Base-by-base conservation (phyloP, 805 yeast species). In the Kazachstania taianensis region DNA sequence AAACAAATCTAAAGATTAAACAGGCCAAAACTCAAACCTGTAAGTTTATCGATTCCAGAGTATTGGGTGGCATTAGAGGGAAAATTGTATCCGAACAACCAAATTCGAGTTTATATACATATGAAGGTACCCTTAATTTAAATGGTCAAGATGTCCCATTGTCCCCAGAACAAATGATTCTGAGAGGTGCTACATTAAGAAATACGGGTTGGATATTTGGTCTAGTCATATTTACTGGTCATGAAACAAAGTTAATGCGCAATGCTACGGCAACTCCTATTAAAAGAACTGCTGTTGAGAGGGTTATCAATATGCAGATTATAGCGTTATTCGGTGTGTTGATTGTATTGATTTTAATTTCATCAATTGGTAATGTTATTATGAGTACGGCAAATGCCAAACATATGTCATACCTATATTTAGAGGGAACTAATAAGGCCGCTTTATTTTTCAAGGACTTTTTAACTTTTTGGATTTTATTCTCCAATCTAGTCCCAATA, bases 221-320 rank as follows among this genome's bases (percentile, higher is more conserved):
- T 16, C 69, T 85, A 35, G 96, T 84, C 2, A 75, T 92, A 1
- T 92, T 89, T 57, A 92, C 99, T 0, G 99, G 99, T 15, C 99
- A 94, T 57, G 98, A 92, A 62, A 92, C 99, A 0, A 92, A 92
- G 53, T 68, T 92, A 45, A 89, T 92, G 97, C 75, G 98, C 55
- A 92, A 92, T 63, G 98, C 99, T 14, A 87, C 97, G 2, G 96
- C 98, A 2, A 79, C 99, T 2, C 99, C 99, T 8, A 94, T 92
- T 51, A 92, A 92, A 57, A 73, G 94, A 50, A 92, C 99, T 1
- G 94, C 94, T 18, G 96, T 94, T 10, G 99, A 92, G 65, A 75
- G 94, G 57, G 81, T 87, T 61, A 89, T 92, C 49, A 94, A 92
- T 55, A 61, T 83, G 48, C 99, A 92, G 59, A 89, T 92, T 50